Evolutionary conservation across 163 green algal species (phyloP).

Genomic region (Scenedesmus sp.): DNA sequence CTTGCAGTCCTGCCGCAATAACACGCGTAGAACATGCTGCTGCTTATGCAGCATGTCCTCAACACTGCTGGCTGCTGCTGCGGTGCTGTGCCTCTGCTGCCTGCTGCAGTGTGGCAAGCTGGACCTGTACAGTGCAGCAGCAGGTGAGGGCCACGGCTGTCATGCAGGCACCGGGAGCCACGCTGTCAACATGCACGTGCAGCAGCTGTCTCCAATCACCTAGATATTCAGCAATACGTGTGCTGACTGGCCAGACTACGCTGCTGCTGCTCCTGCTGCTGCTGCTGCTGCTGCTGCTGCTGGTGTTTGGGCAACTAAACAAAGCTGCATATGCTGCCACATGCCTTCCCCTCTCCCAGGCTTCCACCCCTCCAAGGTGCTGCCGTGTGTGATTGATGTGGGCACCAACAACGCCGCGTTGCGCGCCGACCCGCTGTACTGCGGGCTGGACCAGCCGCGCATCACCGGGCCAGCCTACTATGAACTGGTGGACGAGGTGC

Average conservation of each 20-base stretch:
- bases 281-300: too few species aligned
- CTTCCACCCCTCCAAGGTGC: slow-evolving; percentile 86
- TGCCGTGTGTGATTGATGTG: slow-evolving; percentile 93
- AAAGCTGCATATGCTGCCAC: too few species aligned
- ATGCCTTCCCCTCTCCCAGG: slow-evolving; percentile 60
- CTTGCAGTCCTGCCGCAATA: not conserved
- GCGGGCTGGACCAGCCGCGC: slow-evolving; percentile 80
- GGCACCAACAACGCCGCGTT: slow-evolving; percentile 93
- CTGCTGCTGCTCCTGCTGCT: too few species aligned
- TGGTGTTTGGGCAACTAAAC: too few species aligned
- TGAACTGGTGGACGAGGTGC: slow-evolving; percentile 84
- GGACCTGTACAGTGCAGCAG: slow-evolving; percentile 87
- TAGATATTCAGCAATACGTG: not conserved
- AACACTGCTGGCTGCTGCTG: not conserved
- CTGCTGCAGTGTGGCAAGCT: slow-evolving; percentile 86
- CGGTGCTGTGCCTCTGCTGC: not conserved
- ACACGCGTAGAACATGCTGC: too few species aligned
- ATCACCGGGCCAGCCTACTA: slow-evolving; percentile 85
- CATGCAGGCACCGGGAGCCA: not conserved
- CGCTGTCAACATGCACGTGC: not conserved
- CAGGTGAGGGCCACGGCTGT: slow-evolving; percentile 49
- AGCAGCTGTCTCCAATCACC: not conserved
- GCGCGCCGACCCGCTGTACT: slow-evolving; percentile 77
- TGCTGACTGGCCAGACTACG: not conserved
- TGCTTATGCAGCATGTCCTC: not conserved